Conservation (phyloP, 192 early-diverging fungal species). For the Rhizoclosmatium sp. region DNA sequence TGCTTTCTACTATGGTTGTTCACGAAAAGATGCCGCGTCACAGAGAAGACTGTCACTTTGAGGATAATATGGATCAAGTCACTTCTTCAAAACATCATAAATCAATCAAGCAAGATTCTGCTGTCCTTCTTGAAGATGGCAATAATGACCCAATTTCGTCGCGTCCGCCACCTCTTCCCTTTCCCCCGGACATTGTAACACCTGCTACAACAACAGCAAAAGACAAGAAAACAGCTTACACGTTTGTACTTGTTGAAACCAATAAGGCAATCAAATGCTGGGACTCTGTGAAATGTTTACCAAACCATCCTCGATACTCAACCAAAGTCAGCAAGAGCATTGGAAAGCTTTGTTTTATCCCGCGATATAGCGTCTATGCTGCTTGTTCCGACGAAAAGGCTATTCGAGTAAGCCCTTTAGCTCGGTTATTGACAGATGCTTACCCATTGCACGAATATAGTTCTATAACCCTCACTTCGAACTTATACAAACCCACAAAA, state of each 20-base stretch:
- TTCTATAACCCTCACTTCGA: conserved; percentile 62
- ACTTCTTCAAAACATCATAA: neutral
- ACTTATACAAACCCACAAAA: conserved; percentile 39
- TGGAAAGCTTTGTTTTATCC: conserved; percentile 45
- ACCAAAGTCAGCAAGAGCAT: conserved; percentile 35
- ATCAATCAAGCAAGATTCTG: conserved; percentile 11
- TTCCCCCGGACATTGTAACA: neutral
- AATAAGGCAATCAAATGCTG: conserved; percentile 42
- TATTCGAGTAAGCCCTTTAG: conserved; percentile 38
- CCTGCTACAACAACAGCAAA: too few species aligned
- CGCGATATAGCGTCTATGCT: conserved; percentile 47
- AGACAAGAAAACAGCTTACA: conserved; percentile 31
- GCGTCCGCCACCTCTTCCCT: neutral
- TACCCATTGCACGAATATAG: conserved; percentile 14
- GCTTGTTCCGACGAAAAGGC: conserved; percentile 40
- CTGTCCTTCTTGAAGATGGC: neutral
- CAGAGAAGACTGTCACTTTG: conserved; percentile 34
- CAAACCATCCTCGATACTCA: conserved; percentile 16
- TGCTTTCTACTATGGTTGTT: conserved; percentile 11
- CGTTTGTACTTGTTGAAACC: conserved; percentile 48
- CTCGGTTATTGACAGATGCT: neutral
- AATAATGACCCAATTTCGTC: neutral
- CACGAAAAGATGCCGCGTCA: conserved; percentile 47
- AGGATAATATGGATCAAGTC: conserved; percentile 27
- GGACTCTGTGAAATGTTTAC: conserved; percentile 41